A percentile compares a stretch with the other conserved stretches of the same genome.
Evolutionary conservation across 441 rosid genomes (phyloP).

Genomic region (Pelargonium exstipulatum): DNA sequence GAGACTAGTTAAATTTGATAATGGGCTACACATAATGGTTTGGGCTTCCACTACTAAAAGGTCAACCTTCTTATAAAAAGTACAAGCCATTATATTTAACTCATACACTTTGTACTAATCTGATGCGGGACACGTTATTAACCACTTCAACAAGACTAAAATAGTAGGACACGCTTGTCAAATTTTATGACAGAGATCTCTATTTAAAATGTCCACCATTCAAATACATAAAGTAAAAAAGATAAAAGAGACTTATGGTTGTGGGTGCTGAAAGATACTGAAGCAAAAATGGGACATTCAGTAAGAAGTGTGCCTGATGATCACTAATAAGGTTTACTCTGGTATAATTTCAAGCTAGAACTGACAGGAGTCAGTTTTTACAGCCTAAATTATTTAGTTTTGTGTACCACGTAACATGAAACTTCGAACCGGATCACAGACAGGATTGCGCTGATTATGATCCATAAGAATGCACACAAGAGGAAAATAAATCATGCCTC

Average conservation of each 20-base stretch:
- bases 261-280: not conserved
- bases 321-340: not conserved
- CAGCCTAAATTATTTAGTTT: not conserved
- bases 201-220: not conserved
- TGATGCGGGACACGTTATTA: too few species aligned
- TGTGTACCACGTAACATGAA: not conserved
- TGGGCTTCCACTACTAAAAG: too few species aligned
- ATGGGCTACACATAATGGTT: too few species aligned
- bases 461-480: not conserved
- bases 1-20: too few species aligned
- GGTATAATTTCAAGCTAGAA: constrained; percentile 6
- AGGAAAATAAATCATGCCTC: not conserved
- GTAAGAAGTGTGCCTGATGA: not conserved
- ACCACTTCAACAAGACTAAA: constrained; percentile 5
- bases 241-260: not conserved
- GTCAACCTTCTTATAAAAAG: too few species aligned
- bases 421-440: not conserved
- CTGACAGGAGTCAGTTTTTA: not conserved
- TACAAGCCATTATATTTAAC: too few species aligned
- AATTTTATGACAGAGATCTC: constrained; percentile 8
- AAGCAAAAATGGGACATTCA: not conserved
- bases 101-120: too few species aligned
- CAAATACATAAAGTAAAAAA: not conserved
- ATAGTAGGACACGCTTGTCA: not conserved
- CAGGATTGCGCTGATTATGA: constrained; percentile 4